These are phyloP conservation scores for Capsella rubella DNA, from an alignment of 441 rosid genomes.

Conservation along the genomic window DNA sequence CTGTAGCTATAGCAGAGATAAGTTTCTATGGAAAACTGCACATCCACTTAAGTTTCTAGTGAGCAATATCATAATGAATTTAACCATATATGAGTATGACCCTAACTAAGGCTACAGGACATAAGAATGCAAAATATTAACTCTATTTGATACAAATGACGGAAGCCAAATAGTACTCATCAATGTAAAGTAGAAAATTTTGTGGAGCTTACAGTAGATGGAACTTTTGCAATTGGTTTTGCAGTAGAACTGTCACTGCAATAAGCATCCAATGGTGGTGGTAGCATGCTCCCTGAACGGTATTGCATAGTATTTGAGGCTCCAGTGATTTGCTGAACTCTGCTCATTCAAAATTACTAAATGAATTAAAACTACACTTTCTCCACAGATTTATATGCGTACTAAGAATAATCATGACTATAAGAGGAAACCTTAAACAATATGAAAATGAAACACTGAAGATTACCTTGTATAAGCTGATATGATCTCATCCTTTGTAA, in stretches of 20 bases:
- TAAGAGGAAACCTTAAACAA: neutral
- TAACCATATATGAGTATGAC: slow-evolving; percentile 21
- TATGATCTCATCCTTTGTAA: slow-evolving; percentile 84
- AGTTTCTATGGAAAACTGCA: neutral
- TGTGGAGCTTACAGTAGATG: slow-evolving; percentile 50
- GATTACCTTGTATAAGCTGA: slow-evolving; percentile 73
- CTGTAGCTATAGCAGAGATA: slow-evolving; percentile 2
- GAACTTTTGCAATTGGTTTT: slow-evolving; percentile 50
- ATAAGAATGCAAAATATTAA: neutral
- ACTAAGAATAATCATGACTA: neutral
- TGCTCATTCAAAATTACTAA: slow-evolving; percentile 51
- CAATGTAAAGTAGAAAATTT: neutral
- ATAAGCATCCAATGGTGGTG: slow-evolving; percentile 60
- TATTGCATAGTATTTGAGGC: slow-evolving; percentile 48
- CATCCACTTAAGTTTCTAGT: slow-evolving; percentile 22
- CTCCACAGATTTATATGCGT: neutral
- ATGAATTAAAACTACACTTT: slow-evolving; percentile 20
- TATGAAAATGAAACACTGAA: neutral
- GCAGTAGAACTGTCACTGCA: slow-evolving; percentile 46
- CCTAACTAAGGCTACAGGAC: slow-evolving; percentile 10
- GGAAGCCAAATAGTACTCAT: neutral
- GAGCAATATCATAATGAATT: slow-evolving; percentile 7
- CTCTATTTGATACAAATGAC: slow-evolving; percentile 2
- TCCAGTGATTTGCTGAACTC: slow-evolving; percentile 63
- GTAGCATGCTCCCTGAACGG: slow-evolving; percentile 59